Base-by-base conservation (phyloP, 768 basidiomycete genomes). In the Inosperma sp. region DNA sequence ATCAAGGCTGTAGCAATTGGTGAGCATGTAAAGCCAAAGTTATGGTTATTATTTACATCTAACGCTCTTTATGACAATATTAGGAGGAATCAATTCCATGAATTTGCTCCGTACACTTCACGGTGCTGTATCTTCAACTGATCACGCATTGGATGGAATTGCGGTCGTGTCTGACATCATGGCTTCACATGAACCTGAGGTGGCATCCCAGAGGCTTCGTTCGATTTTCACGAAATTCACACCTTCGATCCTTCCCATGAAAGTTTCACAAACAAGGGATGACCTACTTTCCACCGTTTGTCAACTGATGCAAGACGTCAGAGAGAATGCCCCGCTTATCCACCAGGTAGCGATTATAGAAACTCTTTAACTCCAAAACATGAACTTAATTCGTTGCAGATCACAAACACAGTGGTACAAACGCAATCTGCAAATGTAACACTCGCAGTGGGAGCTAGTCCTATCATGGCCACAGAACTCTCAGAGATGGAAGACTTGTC, bases 351-450 rank as follows among this genome's bases (percentile, higher is more conserved):
- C 44, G 46, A 39, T 12, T 16, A 31, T 36, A 3, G 17, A 19
- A 23, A 16, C 40, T 35, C 7, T 47, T 27, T 39, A 39, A 26
- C 30, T 27, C 17, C 7, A 3, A 17, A 22, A 21, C 34, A 27
- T 12, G 35, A 45, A n/a, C 5, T 41, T 13, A 34, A 26, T 25
- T 1, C 55, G 54, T 45, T 55, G 26, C 48, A 93, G 90, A 93
- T 95, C 53, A 94, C 93, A 4, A 92, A 95, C 61, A 83, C 75
- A 16, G 93, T 96, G 13, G 91, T 92, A 25, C 81, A 84, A 16
- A 93, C 84, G 16, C 93, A 94, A 69, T 89, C 86, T 4, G 92
- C 93, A 17, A 96, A 95, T 62, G 78, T 87, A 2, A 95, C 93
- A 2, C 76, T 97, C 5, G 90, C 92, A 0, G 61, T 96, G 4